Evolutionary conservation across 257 asterid genomes (phyloP).

Genomic region (Jacaranda mimosifolia): DNA sequence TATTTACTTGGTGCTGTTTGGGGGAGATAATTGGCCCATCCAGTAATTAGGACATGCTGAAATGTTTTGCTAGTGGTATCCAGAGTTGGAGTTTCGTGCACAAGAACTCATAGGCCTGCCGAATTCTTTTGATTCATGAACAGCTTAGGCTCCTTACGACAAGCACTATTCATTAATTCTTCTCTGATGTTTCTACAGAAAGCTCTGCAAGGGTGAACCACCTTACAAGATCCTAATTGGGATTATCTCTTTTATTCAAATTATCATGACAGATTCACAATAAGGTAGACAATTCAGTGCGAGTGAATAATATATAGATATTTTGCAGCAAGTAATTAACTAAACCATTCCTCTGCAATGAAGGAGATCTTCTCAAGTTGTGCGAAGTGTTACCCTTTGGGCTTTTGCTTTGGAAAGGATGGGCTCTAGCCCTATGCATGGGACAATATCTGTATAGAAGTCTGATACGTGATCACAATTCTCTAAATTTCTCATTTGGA

Average conservation of each 20-base stretch:
- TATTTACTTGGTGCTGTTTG: slow-evolving; percentile 77
- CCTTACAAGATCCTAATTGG: slow-evolving; percentile 56
- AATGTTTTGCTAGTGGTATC: slow-evolving; percentile 75
- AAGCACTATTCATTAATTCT: slow-evolving; percentile 18
- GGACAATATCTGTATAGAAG: slow-evolving; percentile 76
- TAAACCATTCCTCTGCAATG: slow-evolving; percentile 36
- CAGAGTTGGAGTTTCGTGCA: slow-evolving; percentile 63
- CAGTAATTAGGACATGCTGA: slow-evolving; percentile 63
- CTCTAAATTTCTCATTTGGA: slow-evolving; percentile 13
- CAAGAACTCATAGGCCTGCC: slow-evolving; percentile 71
- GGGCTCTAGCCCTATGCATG: slow-evolving; percentile 54
- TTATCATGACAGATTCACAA: slow-evolving; percentile 74
- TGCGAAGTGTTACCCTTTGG: slow-evolving; percentile 76
- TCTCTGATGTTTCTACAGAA: slow-evolving; percentile 54
- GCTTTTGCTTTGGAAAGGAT: slow-evolving; percentile 47
- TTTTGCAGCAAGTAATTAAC: slow-evolving; percentile 34
- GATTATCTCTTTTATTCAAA: slow-evolving; percentile 49
- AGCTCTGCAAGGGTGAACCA: slow-evolving; percentile 69
- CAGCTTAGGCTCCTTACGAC: slow-evolving; percentile 9
- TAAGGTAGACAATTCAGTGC: slow-evolving; percentile 55
- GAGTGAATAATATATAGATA: not conserved
- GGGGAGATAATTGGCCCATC: slow-evolving; percentile 79
- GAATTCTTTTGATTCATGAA: slow-evolving; percentile 4
- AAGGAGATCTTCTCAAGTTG: slow-evolving; percentile 91
- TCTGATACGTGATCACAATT: slow-evolving; percentile 38